Evolutionary conservation across 345 rosid genomes (phyloP), one percentile per base, ranked within the genome.

Genomic region (Eucalyptus regnans): DNA sequence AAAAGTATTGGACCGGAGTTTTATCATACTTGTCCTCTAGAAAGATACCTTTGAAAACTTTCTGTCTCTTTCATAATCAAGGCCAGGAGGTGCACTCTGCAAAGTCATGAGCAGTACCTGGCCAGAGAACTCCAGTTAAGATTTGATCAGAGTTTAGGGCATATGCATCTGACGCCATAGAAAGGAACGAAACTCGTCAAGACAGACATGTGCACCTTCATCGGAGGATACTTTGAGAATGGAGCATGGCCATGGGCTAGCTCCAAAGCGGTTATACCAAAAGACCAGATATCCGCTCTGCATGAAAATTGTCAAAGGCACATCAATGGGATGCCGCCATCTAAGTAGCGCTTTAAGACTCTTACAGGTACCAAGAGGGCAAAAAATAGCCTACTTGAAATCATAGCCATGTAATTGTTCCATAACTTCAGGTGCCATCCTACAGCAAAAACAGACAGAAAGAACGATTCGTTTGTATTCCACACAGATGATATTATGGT

Each of bases 361-460:
- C 86, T 86, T 76, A 66, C 60, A 83, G 43, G 71, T 22, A 22
- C 41, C 68, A 90, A 33, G 88, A 79, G 88, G 88, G 87, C 89
- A 71, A 89, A 37, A 62, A 88, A 62, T 92, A 95, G 80, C 90
- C 92, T 80, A 98, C 99, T 97, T 98, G 94, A 97, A 96, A 91
- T 98, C 99, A 94, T 98, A 98, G 89, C 99, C 99, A 87, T 96
- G 98, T 87, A 98, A 87, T 94, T 98, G 99, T 93, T 98, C 99
- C 99, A 98, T 94, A 89, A 98, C 99, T 94, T 98, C 99, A 87
- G 99, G 99, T 80, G 99, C 99, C 99, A 98, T 98, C 99, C 99
- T 98, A 91, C 89, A 89, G 92, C 88, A 89, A 46, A 88, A 33
- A 88, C 58, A 80, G 86, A 88, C 3, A 86, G 14, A 52, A 64